Base-by-base conservation (phyloP, 306 rosid species). In the Arachis hypogaea region DNA sequence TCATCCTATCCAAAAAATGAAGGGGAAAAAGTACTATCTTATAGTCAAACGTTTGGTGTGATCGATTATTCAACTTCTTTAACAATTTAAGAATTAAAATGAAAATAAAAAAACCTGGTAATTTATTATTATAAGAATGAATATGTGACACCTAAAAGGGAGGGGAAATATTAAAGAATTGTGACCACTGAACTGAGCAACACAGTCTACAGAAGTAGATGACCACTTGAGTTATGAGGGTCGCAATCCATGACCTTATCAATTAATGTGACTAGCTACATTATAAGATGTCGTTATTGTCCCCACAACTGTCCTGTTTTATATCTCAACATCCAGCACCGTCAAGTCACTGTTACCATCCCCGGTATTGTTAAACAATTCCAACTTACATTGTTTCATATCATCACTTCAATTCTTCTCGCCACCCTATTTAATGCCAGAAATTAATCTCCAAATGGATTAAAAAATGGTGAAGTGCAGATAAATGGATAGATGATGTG, bases 361-460 rank as follows among this genome's bases (percentile, higher is more conserved):
- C 28, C 18, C 8, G 47, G 7, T 11, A 46, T 43, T 64, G 44
- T 47, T 28, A 66, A 58, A 28, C 59, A 49, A 7, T 66, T 71
- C 46, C 66, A 45, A 46, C 33, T 22, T 45, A 12, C 18, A 38
- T 16, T 1, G 11, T 59, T 71, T 70, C 75, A 71, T 57, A 70
- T 7, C 30, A 43, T 28, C 6, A 9, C 10, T 59, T 59, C 59
- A 64, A 44, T 64, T 64, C 40, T 44, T 64, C 40, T 44, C 40
- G 9, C n/a, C 69, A 44, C 55, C 69, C 52, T 63, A 14, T 63
- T 9, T 43, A 71, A 9, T 72, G 14, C 14, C 14, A 14, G 14
- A 14, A 14, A 14, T 14, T 14, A 14, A 14, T 14, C 14, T 14
- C 14, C 14, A 14, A 14, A 14, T 14, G 14, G 14, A 14, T 14